These are phyloP conservation scores for Halophytophthora batemanensis DNA, from an alignment of 352 stramenopile genomes.

Conservation along the genomic window DNA sequence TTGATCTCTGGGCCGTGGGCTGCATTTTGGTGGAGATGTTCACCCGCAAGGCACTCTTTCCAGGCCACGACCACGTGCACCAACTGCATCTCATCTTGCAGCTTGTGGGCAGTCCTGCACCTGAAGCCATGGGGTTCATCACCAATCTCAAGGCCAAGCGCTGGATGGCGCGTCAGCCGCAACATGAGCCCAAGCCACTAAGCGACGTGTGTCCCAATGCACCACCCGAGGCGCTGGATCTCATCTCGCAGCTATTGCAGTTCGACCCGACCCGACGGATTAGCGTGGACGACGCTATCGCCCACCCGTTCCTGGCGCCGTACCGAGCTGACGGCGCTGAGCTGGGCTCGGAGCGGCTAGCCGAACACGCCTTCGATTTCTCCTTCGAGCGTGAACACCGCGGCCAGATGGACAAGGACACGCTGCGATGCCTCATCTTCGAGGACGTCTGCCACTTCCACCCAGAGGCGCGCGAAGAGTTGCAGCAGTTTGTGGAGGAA, in stretches of 20 bases:
- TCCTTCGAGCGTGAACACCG: conserved; percentile 71
- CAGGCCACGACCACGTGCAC: conserved; percentile 82
- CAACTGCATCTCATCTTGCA: conserved; percentile 89
- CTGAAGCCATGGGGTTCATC: conserved; percentile 73
- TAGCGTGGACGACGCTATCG: conserved; percentile 67
- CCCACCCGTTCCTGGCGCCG: conserved; percentile 70
- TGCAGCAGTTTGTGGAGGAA: conserved; percentile 49
- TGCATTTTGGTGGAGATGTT: conserved; percentile 99
- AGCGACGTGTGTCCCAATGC: conserved; percentile 52
- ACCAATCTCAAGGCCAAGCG: conserved; percentile 82
- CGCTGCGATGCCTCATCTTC: conserved; percentile 78
- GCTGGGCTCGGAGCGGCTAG: conserved; percentile 31
- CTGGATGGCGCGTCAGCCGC: conserved; percentile 76
- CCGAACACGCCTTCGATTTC: conserved; percentile 66
- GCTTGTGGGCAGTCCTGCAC: conserved; percentile 57
- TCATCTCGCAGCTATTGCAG: conserved; percentile 82
- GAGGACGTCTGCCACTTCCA: conserved; percentile 87
- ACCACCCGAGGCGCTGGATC: conserved; percentile 64
- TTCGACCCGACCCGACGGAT: conserved; percentile 88
- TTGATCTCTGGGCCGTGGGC: conserved; percentile 96
- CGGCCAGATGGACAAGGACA: conserved; percentile 70
- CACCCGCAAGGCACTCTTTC: conserved; percentile 73
- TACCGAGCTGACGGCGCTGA: conserved; percentile 58
- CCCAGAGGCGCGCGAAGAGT: conserved; percentile 57
- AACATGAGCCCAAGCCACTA: conserved; percentile 51